Percentiles rank a stretch among this genome's conserved stretches.
Evolutionary conservation across 345 rosid species (phyloP).

Genomic region (Ceriops decandra): DNA sequence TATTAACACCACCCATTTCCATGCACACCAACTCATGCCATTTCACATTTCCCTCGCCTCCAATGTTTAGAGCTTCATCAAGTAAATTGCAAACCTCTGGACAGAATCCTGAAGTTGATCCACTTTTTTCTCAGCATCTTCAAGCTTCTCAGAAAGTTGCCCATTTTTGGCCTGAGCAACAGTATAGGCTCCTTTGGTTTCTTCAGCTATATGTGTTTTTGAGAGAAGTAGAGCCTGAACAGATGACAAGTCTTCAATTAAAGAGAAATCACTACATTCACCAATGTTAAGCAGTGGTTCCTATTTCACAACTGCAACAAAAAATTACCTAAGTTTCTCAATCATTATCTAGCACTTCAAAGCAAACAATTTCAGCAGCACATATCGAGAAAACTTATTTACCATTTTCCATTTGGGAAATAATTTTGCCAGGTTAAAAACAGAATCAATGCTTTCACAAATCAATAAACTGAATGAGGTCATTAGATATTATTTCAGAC

Average conservation of each 20-base stretch:
- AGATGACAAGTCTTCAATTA: background rate
- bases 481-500: background rate
- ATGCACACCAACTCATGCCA: background rate
- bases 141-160: constrained; percentile 66
- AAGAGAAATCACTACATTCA: background rate
- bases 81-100: constrained; percentile 63
- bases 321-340: background rate
- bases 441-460: no score
- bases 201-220: constrained; percentile 55
- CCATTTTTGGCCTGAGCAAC: constrained; percentile 56
- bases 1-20: background rate
- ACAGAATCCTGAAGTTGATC: constrained; percentile 88
- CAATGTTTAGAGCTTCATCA: background rate
- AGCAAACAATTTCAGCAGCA: background rate
- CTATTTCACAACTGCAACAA: background rate
- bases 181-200: constrained; percentile 44
- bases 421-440: no score
- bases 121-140: constrained; percentile 62
- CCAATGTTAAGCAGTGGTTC: constrained; percentile 22
- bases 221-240: constrained; percentile 55
- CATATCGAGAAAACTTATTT: no score
- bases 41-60: background rate
- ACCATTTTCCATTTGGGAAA: background rate
- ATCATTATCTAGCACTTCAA: background rate
- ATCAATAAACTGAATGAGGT: no score